These are phyloP conservation scores for Termitomyces bulborhizus DNA, from an alignment of 768 basidiomycete species.

Conservation along the genomic window DNA sequence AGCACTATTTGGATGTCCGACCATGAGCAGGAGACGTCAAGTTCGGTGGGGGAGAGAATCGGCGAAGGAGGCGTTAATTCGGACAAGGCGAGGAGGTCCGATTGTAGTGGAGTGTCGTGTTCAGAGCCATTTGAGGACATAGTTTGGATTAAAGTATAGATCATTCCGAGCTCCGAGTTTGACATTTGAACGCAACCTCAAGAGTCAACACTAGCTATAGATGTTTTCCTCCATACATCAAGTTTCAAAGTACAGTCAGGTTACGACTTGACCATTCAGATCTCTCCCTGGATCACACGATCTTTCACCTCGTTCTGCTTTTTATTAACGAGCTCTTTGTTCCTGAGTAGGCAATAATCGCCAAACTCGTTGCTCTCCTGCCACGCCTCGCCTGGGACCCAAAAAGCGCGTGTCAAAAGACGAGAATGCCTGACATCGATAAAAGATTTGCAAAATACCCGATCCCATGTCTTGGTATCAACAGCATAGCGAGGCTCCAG, in stretches of 20 bases:
- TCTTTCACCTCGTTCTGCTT: conserved; percentile 27
- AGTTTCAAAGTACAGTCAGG: not conserved
- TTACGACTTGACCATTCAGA: not conserved
- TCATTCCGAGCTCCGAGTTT: not conserved
- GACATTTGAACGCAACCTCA: not conserved
- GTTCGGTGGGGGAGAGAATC: conserved; percentile 30
- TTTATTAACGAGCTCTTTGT: conserved; percentile 34
- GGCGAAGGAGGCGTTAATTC: conserved; percentile 40
- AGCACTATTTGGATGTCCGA: conserved; percentile 49
- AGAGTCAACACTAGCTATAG: not conserved
- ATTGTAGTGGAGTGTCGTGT: not conserved
- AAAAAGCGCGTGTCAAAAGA: conserved; percentile 68
- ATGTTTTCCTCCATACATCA: not conserved
- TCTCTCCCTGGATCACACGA: conserved; percentile 10
- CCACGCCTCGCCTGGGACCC: conserved; percentile 72
- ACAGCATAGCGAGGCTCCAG: conserved; percentile 79
- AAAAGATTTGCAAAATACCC: conserved; percentile 75
- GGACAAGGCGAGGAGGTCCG: conserved; percentile 27
- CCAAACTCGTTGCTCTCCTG: conserved; percentile 70
- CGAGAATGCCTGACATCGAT: conserved; percentile 76
- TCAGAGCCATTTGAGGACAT: not conserved
- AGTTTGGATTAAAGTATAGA: not conserved
- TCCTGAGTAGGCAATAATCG: conserved; percentile 85
- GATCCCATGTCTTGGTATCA: conserved; percentile 69
- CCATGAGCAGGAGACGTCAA: conserved; percentile 32